These are phyloP conservation scores for Pythium dissotocum DNA, from an alignment of 352 stramenopile genomes.

Conservation along the genomic window DNA sequence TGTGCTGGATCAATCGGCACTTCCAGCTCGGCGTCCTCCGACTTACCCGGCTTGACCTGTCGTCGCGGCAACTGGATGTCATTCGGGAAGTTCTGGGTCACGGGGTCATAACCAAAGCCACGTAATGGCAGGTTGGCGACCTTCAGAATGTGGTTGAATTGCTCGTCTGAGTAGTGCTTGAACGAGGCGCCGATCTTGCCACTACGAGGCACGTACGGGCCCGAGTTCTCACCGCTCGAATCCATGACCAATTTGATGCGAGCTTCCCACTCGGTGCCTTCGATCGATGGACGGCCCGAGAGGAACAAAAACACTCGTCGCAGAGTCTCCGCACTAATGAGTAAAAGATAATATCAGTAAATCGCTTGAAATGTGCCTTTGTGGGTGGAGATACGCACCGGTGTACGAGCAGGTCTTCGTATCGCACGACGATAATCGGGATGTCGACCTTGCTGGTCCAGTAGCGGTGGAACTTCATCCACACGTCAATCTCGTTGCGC, in stretches of 20 bases:
- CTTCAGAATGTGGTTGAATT: slow-evolving; percentile 84
- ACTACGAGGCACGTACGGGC: slow-evolving; percentile 81
- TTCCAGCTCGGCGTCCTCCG: slow-evolving; percentile 43
- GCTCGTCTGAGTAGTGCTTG: slow-evolving; percentile 76
- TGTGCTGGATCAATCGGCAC: slow-evolving; percentile 60
- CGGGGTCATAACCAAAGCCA: slow-evolving; percentile 86
- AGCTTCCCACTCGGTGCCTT: slow-evolving; percentile 77
- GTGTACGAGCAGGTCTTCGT: slow-evolving; percentile 89
- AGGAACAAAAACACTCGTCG: slow-evolving; percentile 84
- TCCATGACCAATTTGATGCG: slow-evolving; percentile 67
- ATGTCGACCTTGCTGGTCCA: slow-evolving; percentile 90
- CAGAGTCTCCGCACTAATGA: slow-evolving; percentile 58
- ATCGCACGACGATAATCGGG: slow-evolving; percentile 90
- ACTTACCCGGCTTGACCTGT: slow-evolving; percentile 77
- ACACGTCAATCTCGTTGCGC: slow-evolving; percentile 90
- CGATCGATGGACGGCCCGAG: slow-evolving; percentile 50
- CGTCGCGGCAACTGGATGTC: slow-evolving; percentile 71
- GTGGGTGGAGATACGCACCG: slow-evolving; percentile 29
- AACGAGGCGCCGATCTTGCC: slow-evolving; percentile 87
- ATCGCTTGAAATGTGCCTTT: background rate
- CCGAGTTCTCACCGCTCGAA: slow-evolving; percentile 55
- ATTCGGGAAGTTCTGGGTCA: slow-evolving; percentile 75
- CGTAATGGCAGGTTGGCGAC: slow-evolving; percentile 74
- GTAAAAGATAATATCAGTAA: background rate
- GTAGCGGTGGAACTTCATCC: slow-evolving; percentile 91